phyloP scores from a whole-genome alignment of 768 basidiomycete species.

The Agaricus blazei region DNA sequence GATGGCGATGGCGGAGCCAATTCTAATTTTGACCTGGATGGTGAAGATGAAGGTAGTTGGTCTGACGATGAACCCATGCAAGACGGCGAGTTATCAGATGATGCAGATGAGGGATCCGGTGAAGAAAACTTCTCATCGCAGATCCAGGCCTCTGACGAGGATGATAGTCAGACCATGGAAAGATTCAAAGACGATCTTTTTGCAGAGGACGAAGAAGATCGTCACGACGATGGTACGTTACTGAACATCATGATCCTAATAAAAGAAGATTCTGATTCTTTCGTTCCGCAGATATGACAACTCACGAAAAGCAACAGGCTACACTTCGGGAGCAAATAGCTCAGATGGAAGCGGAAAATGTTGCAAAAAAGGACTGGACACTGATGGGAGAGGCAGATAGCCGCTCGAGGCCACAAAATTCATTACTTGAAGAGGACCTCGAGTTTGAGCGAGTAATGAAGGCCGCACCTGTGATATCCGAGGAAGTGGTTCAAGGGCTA shows the following conservation, averaged over 20 bases:
- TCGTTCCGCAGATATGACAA: slow-evolving; percentile 50
- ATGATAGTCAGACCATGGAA: slow-evolving; percentile 45
- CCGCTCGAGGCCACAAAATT: slow-evolving; percentile 81
- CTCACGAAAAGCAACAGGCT: slow-evolving; percentile 75
- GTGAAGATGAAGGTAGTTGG: slow-evolving; percentile 15
- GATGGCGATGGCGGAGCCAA: slow-evolving; percentile 31
- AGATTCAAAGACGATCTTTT: slow-evolving; percentile 77
- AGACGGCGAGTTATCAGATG: slow-evolving; percentile 15
- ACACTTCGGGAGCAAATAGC: slow-evolving; percentile 75
- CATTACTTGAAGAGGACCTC: slow-evolving; percentile 87
- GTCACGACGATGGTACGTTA: slow-evolving; percentile 26
- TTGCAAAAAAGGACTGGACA: slow-evolving; percentile 88
- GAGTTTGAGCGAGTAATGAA: slow-evolving; percentile 92
- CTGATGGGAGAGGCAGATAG: slow-evolving; percentile 88
- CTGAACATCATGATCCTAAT: slow-evolving; percentile 8
- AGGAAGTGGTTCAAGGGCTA: slow-evolving; percentile 73
- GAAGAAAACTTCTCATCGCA: slow-evolving; percentile 19
- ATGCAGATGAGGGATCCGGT: slow-evolving; percentile 25
- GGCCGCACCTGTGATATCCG: slow-evolving; percentile 83
- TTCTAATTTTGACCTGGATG: slow-evolving; percentile 21
- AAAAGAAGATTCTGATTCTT: slow-evolving; percentile 6
- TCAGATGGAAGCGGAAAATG: slow-evolving; percentile 79
- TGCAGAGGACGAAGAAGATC: slow-evolving; percentile 56
- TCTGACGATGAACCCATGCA: slow-evolving; percentile 22
- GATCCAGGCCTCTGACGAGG: slow-evolving; percentile 21